Evolutionary conservation across 345 rosid genomes (phyloP), one percentile per base, ranked within the genome.

Genomic region (Hypericum perforatum): DNA sequence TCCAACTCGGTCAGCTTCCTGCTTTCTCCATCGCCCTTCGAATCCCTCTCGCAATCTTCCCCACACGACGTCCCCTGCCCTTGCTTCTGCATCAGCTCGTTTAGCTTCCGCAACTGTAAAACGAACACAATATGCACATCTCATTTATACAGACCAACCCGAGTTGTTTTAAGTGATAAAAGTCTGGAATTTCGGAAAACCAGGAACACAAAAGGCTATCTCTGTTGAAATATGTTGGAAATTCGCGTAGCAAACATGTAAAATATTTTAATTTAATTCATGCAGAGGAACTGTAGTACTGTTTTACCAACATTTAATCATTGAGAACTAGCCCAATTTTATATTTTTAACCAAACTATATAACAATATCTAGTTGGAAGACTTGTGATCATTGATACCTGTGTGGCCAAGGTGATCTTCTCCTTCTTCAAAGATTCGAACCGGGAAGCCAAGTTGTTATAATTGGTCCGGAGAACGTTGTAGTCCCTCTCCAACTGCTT

Each of bases 401-500:
- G 82, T 32, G 67, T 41, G 16, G 63, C 60, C 48, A 84, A 65
- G 39, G 74, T 72, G 29, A 74, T 88, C 29, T 85, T 89, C 60
- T 85, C 91, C 54, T 77, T 80, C 81, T 82, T 79, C 16, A 82
- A 57, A 11, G 58, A 37, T 43, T 85, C 97, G 37, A 77, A 82
- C 52, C 65, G 64, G 32, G 83, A 74, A 62, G 86, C 75, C 40
- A 88, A 61, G 49, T 51, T 68, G 36, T 71, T 63, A 63, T 80
- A 85, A 73, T 71, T 71, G 58, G 79, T 68, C 58, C 65, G 70
- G 10, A 89, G 73, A 16, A 77, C 36, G 64, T 53, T 68, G 59
- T 63, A 89, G 45, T 89, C 91, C 47, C 68, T 49, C 64, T 89
- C 95, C 0, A 89, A 78, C 67, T 80, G 91, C 86, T 89, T 89